These are phyloP conservation scores for Pleurotus tuber-regium DNA, from an alignment of 768 basidiomycete genomes.

Conservation along the genomic window DNA sequence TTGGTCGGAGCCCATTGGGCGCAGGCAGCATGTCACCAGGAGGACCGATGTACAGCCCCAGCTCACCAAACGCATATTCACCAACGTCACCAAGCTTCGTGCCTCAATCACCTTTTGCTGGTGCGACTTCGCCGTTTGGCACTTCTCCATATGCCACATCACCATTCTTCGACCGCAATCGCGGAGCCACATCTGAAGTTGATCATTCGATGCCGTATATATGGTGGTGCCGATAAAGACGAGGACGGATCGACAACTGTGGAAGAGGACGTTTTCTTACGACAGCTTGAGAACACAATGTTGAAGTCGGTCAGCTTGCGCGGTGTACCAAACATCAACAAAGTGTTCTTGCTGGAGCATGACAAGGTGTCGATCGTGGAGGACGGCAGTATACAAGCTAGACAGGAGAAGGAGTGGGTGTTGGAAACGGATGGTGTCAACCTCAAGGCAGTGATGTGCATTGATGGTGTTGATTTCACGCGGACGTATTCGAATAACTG, in stretches of 20 bases:
- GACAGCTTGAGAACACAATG: conserved; percentile 94
- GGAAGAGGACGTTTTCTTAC: conserved; percentile 93
- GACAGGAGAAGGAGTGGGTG: conserved; percentile 85
- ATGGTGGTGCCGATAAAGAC: conserved; percentile 80
- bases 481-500: conserved; percentile 98
- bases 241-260: conserved; percentile 70
- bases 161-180: conserved; percentile 72
- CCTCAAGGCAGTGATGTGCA: conserved; percentile 90
- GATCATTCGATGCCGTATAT: conserved; percentile 91
- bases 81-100: conserved; percentile 86
- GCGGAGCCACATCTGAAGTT: conserved; percentile 77
- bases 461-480: conserved; percentile 89
- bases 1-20: conserved; percentile 83
- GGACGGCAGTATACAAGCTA: conserved; percentile 62
- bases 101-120: conserved; percentile 78
- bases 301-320: conserved; percentile 91
- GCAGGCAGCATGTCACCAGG: conserved; percentile 89
- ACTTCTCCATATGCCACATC: conserved; percentile 82
- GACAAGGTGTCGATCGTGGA: conserved; percentile 65
- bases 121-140: conserved; percentile 81
- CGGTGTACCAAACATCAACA: conserved; percentile 84
- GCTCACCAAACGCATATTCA: conserved; percentile 86
- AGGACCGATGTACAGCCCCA: conserved; percentile 85
- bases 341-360: conserved; percentile 90
- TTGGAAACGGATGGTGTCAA: conserved; percentile 96